Evolutionary conservation across 1,284 basidiomycete species (phyloP), one percentile per base, ranked within the genome.

Genomic region (Ustilago shanxiensis): DNA sequence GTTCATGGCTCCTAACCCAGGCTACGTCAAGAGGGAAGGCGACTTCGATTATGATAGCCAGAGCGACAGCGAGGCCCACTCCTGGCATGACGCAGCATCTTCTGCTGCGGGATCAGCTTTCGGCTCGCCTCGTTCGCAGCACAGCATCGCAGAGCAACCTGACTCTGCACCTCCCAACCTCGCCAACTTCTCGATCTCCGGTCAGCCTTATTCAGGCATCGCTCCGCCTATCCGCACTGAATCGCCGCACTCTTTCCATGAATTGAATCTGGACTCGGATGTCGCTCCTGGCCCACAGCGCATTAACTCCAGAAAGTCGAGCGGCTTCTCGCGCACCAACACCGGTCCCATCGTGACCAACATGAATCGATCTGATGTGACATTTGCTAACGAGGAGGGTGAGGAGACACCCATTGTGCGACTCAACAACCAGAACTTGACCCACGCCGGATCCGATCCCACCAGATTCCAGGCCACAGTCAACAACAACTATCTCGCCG

Each of bases 401-500:
- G 80, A 82, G 44, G 63, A 79, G 39, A 83, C 79, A 18, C 80
- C 81, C n/a, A 71, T 82, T 35, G 72, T 74, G 22, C 63, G 73
- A 31, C 47, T 67, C 51, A 63, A 63, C 51, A 63, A 60, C 29
- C 63, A 65, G 13, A 28, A 44, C 18, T 20, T 68, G 14, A 29
- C 56, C 5, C 72, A 69, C 44, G 50, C 66, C 54, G 53, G 26
- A 22, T 67, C 66, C 20, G 68, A 66, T 28, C 63, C 72, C 16
- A 28, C 62, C 20, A 45, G 51, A 18, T 33, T 74, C 63, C 72
- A 63, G n/a, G 31, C 59, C 13, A 59, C 52, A 24, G 26, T 63
- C 31, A 63, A 60, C 60, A 60, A 64, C 57, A 51, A 60, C 31
- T 67, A 67, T 29, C 61, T 71, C 14, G 49, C 68, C 9, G 57